Evolutionary conservation across 2,329 filamentous ascomycete species (phyloP), one percentile per base, ranked within the genome.

Genomic region (Fusarium domesticum): DNA sequence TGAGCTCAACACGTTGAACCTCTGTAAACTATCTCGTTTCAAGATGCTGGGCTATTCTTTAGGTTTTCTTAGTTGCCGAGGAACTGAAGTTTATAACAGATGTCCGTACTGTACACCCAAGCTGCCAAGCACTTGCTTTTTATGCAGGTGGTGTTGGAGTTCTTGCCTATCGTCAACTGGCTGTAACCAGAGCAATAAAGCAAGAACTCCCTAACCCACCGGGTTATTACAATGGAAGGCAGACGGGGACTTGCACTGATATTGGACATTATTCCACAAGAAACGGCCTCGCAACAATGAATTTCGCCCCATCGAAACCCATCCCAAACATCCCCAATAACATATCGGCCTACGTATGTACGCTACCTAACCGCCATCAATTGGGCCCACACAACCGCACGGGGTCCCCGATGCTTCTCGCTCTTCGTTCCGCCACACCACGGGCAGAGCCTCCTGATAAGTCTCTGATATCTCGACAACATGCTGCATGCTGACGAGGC

Each of bases 351-450:
- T 11, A 28, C 23, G 3, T 28, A 12, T 28, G 4, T 5, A n/a
- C n/a, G n/a, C n/a, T 28, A 12, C 14, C 23, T 28, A 28, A 11
- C 23, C 14, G 7, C 37, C 43, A 37, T 39, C 40, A 42, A 32
- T 47, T 43, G n/a, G n/a, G n/a, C n/a, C n/a, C n/a, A 39, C 47
- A 43, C 54, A 48, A 45, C 51, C 51, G 45, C 43, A 58, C 56
- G 56, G 56, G 28, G 53, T 54, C 39, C 16, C 56, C 53, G 53
- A 44, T 11, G 10, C 10, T 12, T 5, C 23, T 28, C 23, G 39
- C 49, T 35, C 44, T 43, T 55, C n/a, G 44, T 43, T 45, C 35
- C 37, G 23, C 35, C 43, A 36, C 44, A 42, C 43, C 42, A 33
- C 31, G 31, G 32, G 39, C 34, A 44, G 39, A 46, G 39, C 45